Base-by-base conservation (phyloP, 176 grass and related monocot species). In the Zoysia japonica region DNA sequence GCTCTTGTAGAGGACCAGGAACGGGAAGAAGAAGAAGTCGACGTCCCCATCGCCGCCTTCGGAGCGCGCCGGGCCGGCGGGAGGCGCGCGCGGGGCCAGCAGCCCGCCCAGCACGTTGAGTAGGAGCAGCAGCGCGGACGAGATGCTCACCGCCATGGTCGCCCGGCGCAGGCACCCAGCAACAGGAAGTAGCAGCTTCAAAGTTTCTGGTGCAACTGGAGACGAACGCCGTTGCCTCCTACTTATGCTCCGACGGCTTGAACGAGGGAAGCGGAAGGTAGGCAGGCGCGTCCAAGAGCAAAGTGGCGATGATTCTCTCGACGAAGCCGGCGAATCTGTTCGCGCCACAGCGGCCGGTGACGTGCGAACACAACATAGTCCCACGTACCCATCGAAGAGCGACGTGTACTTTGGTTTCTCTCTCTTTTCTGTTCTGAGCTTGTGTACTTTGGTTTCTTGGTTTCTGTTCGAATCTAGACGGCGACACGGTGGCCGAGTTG, bases 1-100 rank as follows among this genome's bases (percentile, higher is more conserved):
- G 46, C 79, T 91, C 88, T 86, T 94, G 71, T 91, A 91, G 54
- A 84, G 77, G 28, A 81, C 65, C 46, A 94, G 67, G 71, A 86
- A 88, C 8, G 88, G 88, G 56, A 84, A 80, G 77, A 89, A 89
- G 71, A 85, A 89, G 71, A 89, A 89, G 20, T 89, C 87, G 35
- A 89, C 77, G 59, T 44, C 82, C 0, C 10, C 77, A n/a, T 37
- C 81, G 11, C 4, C 7, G 15, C n/a, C 61, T 2, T 1, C 70
- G 50, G 6, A 50, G 50, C 2, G 9, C 6, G 12, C 10, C 68
- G 54, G 15, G 17, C 46, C 50, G 65, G 39, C 11, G 2, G 36
- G 17, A 8, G 19, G 36, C 60, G 46, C 45, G 14, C 71, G 49
- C 9, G 87, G 66, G 6, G 71, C 37, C 20, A 89, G 55, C 59